Conservation (phyloP, 2,329 filamentous ascomycete species). For the Neonectria punicea region DNA sequence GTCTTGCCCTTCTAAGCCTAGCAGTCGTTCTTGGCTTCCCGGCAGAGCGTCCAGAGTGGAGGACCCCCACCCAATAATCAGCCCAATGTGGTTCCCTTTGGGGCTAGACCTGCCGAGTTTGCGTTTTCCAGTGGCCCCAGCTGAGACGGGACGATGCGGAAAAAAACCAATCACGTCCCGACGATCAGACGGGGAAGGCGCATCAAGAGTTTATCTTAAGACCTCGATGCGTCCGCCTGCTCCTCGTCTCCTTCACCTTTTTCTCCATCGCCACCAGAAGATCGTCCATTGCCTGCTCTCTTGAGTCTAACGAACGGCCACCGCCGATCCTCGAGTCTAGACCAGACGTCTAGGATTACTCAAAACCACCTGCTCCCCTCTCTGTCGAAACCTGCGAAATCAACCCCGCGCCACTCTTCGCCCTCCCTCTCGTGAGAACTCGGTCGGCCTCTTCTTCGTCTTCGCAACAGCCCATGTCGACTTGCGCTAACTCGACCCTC, state of each 20-base stretch:
- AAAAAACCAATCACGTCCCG: conserved; percentile 30
- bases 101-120: conserved; percentile 27
- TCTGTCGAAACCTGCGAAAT: conserved; percentile 1
- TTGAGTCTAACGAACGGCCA: conserved; percentile 16
- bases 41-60: conserved; percentile 13
- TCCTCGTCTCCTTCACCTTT: background rate
- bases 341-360: background rate
- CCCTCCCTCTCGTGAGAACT: conserved; percentile 3
- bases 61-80: conserved; percentile 16
- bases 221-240: conserved; percentile 17
- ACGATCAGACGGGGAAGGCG: conserved; percentile 28
- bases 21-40: conserved; percentile 34
- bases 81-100: conserved; percentile 12
- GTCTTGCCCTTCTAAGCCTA: conserved; percentile 19
- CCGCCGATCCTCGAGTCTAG: conserved; percentile 30
- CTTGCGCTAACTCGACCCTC: conserved; percentile 24
- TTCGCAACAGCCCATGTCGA: conserved; percentile 34
- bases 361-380: background rate
- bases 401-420: conserved; percentile 12
- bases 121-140: conserved; percentile 24
- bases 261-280: conserved; percentile 9
- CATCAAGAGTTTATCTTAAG: conserved; percentile 16
- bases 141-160: conserved; percentile 16
- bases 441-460: background rate
- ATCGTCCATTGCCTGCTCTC: conserved; percentile 34